Conservation (phyloP, 257 asterid species). For the Solanum bulbocastanum region DNA sequence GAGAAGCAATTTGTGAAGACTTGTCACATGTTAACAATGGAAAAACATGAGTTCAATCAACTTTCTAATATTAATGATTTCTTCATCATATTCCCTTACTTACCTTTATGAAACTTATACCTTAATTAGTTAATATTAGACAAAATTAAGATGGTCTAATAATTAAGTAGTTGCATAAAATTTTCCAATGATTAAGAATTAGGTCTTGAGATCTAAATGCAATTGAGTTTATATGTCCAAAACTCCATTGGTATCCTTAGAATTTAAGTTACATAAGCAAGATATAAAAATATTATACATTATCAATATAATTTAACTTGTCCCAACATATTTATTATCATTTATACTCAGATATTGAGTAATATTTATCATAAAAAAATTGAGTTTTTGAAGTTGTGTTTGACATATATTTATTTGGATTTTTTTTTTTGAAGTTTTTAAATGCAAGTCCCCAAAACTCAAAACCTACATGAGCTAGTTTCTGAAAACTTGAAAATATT, state of each 20-base stretch:
- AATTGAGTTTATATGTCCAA: neutral
- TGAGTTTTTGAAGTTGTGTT: neutral
- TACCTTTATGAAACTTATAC: neutral
- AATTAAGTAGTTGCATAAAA: neutral
- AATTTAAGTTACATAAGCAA: neutral
- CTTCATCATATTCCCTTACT: neutral
- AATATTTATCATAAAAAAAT: neutral
- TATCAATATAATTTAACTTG: neutral
- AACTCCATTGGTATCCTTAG: neutral
- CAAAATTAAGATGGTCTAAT: neutral
- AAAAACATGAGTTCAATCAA: neutral
- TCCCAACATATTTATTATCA: neutral
- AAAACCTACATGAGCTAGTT: neutral
- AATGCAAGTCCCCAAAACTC: neutral
- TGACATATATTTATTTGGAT: no score
- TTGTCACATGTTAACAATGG: neutral
- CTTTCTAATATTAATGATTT: neutral
- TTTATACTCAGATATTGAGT: neutral
- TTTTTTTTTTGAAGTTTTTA: no score
- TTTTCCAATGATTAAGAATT: neutral
- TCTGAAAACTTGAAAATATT: neutral
- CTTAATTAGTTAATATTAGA: neutral
- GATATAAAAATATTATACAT: neutral
- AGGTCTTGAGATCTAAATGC: neutral
- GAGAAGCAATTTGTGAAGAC: neutral